Base-by-base conservation (phyloP, 78 protist species). In the Reticulomyxa filosa region DNA sequence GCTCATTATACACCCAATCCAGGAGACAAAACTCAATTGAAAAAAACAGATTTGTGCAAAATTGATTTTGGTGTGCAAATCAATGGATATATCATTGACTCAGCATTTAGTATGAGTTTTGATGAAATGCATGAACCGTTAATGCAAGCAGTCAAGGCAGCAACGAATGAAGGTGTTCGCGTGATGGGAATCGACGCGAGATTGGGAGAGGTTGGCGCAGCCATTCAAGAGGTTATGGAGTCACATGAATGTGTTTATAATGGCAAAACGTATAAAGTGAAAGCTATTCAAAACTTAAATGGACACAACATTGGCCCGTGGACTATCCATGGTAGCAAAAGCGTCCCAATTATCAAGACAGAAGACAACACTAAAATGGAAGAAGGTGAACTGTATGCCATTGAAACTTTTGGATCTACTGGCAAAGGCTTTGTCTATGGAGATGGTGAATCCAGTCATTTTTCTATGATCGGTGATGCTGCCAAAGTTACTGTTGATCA, bases 391-490 rank as follows among this genome's bases (percentile, higher is more conserved):
- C 20, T 82, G 35, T 96, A 65, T 37, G 99, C 99, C n/a, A 90
- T 96, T 26, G 99, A 96, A 65, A 96, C 99, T 22, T 96, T 96
- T 65, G 99, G 98, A 29, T 76, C 89, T 23, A 90, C 96, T 4
- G 96, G 96, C 46, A 79, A 70, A 34, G 93, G 81, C 1, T 11
- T 37, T 48, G 81, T 76, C 50, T 63, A 51, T 35, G 97, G 84
- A 53, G 93, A 83, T 67, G 29, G 70, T 22, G 96, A 87, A 34
- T 82, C 90, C 77, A 56, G 76, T 22, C 98, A 94, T 74, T 94
- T 84, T 75, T 89, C 90, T 96, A 73, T 65, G 62, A 39, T 48
- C 38, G 74, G 63, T 25, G 72, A 80, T 4, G 76, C 38, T 17
- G 30, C 66, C 23, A 3, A 1, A 17, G 55, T 39, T 1, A 39